Evolutionary conservation across 352 stramenopile genomes (phyloP).

Genomic region (Phytophthora palmivora): DNA sequence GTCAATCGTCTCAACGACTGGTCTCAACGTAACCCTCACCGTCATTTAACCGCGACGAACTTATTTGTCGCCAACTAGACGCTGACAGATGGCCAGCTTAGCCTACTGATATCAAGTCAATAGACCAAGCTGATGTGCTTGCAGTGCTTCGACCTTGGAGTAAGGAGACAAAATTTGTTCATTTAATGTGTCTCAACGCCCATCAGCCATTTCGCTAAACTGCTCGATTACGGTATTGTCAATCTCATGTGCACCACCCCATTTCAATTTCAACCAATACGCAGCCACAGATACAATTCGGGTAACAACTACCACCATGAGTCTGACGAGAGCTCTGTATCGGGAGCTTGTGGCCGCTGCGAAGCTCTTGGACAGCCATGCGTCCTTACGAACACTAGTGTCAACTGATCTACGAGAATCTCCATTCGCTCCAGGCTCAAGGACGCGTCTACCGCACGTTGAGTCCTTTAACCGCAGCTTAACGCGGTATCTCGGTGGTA

Average conservation of each 20-base stretch:
- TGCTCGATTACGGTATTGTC: background rate
- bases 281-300: too few relatives aligned
- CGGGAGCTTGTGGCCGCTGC: constrained; percentile 68
- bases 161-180: too few relatives aligned
- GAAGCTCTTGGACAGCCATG: constrained; percentile 63
- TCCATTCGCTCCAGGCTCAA: constrained; percentile 34
- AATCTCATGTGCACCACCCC: constrained; percentile 13
- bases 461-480: constrained; percentile 70
- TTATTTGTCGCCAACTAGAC: too few relatives aligned
- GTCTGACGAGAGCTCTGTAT: constrained; percentile 64
- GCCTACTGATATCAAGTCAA: too few relatives aligned
- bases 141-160: background rate
- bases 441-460: constrained; percentile 53
- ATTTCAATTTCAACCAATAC: background rate
- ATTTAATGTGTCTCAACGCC: background rate
- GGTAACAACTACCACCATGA: constrained; percentile 39
- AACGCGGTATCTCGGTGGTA: constrained; percentile 55
- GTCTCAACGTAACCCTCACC: background rate
- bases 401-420: constrained; percentile 68
- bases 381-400: constrained; percentile 64
- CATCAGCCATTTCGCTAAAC: constrained; percentile 4
- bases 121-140: too few relatives aligned
- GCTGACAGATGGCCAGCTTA: background rate
- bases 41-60: background rate
- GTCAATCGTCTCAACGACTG: background rate